Evolutionary conservation across 2,329 filamentous ascomycete genomes (phyloP), one percentile per base, ranked within the genome.

Genomic region (Colletotrichum nymphaeae): DNA sequence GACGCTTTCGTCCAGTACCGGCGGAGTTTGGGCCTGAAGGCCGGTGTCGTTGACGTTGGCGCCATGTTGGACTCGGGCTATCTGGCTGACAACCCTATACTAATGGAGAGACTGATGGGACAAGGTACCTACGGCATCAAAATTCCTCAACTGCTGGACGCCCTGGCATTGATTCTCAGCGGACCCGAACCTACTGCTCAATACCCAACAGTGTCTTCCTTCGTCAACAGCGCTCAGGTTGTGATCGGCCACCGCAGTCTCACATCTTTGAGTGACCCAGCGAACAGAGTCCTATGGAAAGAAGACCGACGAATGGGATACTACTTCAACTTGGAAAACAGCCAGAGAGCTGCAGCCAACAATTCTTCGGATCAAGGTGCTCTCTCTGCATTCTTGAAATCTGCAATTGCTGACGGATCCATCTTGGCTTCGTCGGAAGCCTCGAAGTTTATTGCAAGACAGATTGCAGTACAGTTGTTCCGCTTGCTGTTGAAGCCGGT

Each of bases 1-100:
- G 82, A 86, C 35, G 76, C 80, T 4, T 81, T 86, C 22, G 81
- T 79, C 3, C 79, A 81, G 19, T 83, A 83, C 62, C 81, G 85
- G 11, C 73, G 77, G 4, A 58, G 66, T 1, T 75, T 77, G 1
- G 83, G 82, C 3, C 76, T 86, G 5, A 78, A 83, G 0, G 85
- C 81, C 2, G 80, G 81, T 0, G 75, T 77, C 11, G 78, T 88
- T 1, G 77, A 87, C 66, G 78, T 88, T 9, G 75, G 75, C 0
- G 53, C 59, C 24, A 77, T 86, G 7, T 76, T 79, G 2, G 84
- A 81, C 5, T 76, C 82, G 4, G 85, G 86, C 1, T 83, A 80
- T 69, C 76, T 86, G 3, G 71, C 74, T 4, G 72, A 74, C 24
- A 75, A 78, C 22, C 63, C 72, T 1, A 64, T 62, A 0, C 24